These are phyloP conservation scores for Kurtzmaniella quercitrusa DNA, from an alignment of 1,139 yeast genomes.

Conservation along the genomic window DNA sequence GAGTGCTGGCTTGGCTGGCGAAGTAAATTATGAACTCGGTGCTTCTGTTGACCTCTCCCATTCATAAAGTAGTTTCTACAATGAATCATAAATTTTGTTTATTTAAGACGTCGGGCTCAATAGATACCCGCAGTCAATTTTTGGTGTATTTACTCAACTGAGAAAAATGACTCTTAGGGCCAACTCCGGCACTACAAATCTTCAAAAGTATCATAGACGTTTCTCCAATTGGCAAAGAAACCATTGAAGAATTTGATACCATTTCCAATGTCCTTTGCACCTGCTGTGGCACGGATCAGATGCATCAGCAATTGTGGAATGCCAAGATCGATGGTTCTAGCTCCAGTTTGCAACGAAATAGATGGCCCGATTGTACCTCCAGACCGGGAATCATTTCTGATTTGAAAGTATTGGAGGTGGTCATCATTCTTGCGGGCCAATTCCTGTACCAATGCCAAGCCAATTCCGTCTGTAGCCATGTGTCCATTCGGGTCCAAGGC, in stretches of 20 bases:
- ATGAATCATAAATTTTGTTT: too few relatives aligned
- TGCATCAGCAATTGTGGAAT: constrained; percentile 81
- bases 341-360: constrained; percentile 63
- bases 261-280: constrained; percentile 63
- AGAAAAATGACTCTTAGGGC: too few relatives aligned
- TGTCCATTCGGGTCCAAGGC: constrained; percentile 75
- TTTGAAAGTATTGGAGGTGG: constrained; percentile 62
- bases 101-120: too few relatives aligned
- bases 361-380: constrained; percentile 84
- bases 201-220: constrained; percentile 16
- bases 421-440: constrained; percentile 61
- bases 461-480: constrained; percentile 76
- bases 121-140: too few relatives aligned
- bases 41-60: too few relatives aligned
- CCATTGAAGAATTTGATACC: constrained; percentile 64
- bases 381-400: constrained; percentile 66
- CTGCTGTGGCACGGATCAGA: constrained; percentile 72
- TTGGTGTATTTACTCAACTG: too few relatives aligned
- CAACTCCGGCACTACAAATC: constrained; percentile 2
- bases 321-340: constrained; percentile 73
- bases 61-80: too few relatives aligned
- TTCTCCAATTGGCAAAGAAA: constrained; percentile 60
- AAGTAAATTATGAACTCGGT: too few relatives aligned
- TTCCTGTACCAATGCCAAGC: constrained; percentile 61
- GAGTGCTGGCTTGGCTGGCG: too few relatives aligned